These are phyloP conservation scores for Cylindrotheca closterium DNA, from an alignment of 108 stramenopile genomes.

Conservation along the genomic window DNA sequence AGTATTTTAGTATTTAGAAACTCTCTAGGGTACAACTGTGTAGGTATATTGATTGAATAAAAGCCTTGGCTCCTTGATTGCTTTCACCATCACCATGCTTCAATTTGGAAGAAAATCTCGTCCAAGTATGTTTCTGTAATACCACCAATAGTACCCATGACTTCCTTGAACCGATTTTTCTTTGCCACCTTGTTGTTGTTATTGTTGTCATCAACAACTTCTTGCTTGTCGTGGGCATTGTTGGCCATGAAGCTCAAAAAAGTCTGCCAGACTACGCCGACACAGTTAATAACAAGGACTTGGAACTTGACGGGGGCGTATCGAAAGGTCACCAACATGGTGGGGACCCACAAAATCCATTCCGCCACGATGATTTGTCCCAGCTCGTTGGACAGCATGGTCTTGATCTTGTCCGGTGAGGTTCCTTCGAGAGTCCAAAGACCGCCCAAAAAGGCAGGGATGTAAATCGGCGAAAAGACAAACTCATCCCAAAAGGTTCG, in stretches of 20 bases:
- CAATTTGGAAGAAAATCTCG: background rate
- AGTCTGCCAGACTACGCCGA: slow-evolving; percentile 88
- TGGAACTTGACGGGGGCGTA: slow-evolving; percentile 76
- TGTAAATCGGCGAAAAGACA: slow-evolving; percentile 70
- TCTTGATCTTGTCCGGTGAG: slow-evolving; percentile 14
- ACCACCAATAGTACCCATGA: background rate
- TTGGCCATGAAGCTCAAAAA: slow-evolving; percentile 62
- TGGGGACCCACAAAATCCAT: slow-evolving; percentile 78
- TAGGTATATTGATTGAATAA: background rate
- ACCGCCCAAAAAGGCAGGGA: slow-evolving; percentile 61
- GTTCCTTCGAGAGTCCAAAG: slow-evolving; percentile 72
- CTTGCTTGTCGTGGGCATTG: slow-evolving; percentile 19
- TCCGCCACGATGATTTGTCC: slow-evolving; percentile 30
- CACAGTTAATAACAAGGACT: slow-evolving; percentile 76
- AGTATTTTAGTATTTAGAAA: no score
- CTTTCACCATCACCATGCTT: background rate
- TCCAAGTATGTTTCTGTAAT: background rate
- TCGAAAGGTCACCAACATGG: slow-evolving; percentile 77
- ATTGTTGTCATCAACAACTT: background rate
- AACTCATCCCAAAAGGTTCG: slow-evolving; percentile 76
- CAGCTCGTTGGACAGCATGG: slow-evolving; percentile 17
- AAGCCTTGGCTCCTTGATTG: background rate
- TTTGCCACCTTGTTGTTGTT: background rate
- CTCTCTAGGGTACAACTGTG: background rate
- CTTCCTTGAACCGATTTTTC: background rate